Percentiles rank a stretch among this genome's conserved stretches.
These are phyloP conservation scores for Chrysoporthe deuterocubensis DNA, from an alignment of 2,329 filamentous ascomycete species.

Conservation along the genomic window DNA sequence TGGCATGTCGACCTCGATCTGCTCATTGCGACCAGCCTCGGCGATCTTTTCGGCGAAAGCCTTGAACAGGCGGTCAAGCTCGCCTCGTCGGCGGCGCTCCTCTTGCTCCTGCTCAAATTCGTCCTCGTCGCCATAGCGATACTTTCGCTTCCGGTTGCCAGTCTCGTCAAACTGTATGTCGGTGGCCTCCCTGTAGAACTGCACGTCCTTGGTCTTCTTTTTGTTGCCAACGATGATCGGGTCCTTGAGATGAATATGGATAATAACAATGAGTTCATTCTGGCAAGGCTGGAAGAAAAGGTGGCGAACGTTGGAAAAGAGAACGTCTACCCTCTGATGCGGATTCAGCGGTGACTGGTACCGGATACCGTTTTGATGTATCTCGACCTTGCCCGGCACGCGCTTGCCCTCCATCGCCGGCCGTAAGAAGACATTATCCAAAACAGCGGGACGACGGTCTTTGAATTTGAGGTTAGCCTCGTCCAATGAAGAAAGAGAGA, in stretches of 20 bases:
- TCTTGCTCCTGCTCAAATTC: constrained; percentile 99
- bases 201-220: constrained; percentile 98
- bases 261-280: constrained; percentile 95
- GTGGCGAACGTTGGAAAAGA: constrained; percentile 98
- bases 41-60: constrained; percentile 97
- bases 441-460: constrained; percentile 86
- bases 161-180: constrained; percentile 99
- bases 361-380: constrained; percentile 97
- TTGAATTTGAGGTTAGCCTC: constrained; percentile 44
- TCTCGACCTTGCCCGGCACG: constrained; percentile 92
- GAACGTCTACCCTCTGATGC: constrained; percentile 84
- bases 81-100: constrained; percentile 86
- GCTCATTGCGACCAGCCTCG: constrained; percentile 89
- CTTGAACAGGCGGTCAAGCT: constrained; percentile 94
- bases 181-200: constrained; percentile 96
- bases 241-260: constrained; percentile 96
- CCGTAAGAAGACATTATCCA: constrained; percentile 94
- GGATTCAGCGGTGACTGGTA: constrained; percentile 83
- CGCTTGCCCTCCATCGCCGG: constrained; percentile 96
- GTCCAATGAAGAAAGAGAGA: constrained; percentile 1
- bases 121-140: constrained; percentile 96
- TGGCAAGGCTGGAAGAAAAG: constrained; percentile 98
- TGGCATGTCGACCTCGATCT: constrained; percentile 92
- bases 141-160: constrained; percentile 95
- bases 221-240: constrained; percentile 96